Base-by-base conservation (phyloP, 2,329 filamentous ascomycete species). In the Cladobotryum protrusum region DNA sequence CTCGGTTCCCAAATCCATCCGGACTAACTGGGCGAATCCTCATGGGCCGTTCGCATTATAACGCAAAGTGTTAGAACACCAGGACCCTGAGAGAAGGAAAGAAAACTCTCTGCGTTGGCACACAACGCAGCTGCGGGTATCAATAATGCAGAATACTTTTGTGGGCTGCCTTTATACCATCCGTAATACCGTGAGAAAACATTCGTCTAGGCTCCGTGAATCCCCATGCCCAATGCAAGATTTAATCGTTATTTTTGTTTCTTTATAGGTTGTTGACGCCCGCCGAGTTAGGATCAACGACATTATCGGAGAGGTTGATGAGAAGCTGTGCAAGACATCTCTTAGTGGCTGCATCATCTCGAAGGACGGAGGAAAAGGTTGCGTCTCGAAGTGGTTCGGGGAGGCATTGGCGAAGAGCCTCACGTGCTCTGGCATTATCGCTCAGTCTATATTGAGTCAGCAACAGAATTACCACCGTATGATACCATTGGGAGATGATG, bases 381-480 rank as follows among this genome's bases (percentile, higher is more conserved):
- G 92, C 91, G 67, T 99, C 93, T 43, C 93, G 87, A n/a, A 99
- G 83, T n/a, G 93, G 93, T 63, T 99, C 93, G 0, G 93, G 93
- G 12, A 99, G 85, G 64, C 93, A 99, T 70, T 99, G 93, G 39
- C 93, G 83, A 18, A 99, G 80, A 42, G 93, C 93, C 68, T 99
- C 93, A 32, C 93, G 87, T 50, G 93, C 93, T 53, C 93, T 86
- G 53, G 92, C 92, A 63, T 99, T 99, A 66, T 99, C 93, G 61
- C 90, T 96, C 43, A 99, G 77, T 53, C 90, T 96, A 59, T 18
- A 50, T 1, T n/a, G 7, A n/a, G 52, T 63, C 54, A 62, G 58
- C 20, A 29, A 29, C 47, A 36, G 18, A 29, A 19, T 29, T 12
- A 20, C 39, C 14, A 17, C 14, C 35, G 9, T n/a, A 24, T 45